Conservation (phyloP, 345 rosid genomes). For the Murraya koenigii region DNA sequence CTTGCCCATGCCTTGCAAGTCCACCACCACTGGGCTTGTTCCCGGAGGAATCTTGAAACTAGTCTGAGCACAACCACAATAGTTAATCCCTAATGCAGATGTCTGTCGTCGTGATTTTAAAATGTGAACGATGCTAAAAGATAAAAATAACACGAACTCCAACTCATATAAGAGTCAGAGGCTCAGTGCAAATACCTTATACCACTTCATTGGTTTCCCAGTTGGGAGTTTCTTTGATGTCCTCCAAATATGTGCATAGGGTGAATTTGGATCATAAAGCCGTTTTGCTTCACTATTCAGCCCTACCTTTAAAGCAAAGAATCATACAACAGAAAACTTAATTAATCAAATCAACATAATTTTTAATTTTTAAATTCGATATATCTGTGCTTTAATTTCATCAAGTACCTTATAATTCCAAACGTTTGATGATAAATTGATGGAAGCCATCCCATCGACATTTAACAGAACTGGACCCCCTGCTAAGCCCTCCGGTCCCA, state of each 20-base stretch:
- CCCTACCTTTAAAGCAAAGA: slow-evolving; percentile 8
- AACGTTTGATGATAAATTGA: slow-evolving; percentile 14
- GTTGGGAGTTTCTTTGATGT: neutral
- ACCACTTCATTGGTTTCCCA: slow-evolving; percentile 42
- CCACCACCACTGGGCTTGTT: slow-evolving; percentile 37
- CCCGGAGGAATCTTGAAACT: slow-evolving; percentile 37
- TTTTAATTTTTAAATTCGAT: no score
- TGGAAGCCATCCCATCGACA: neutral
- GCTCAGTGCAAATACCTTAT: slow-evolving; percentile 23
- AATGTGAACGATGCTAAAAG: no score
- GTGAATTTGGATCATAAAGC: slow-evolving; percentile 9
- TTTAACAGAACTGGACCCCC: slow-evolving; percentile 32
- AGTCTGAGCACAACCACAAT: slow-evolving; percentile 17
- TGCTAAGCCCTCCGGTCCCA: slow-evolving; percentile 18
- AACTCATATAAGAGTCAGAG: no score
- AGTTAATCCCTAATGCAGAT: no score
- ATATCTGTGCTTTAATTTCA: neutral
- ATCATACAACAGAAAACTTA: neutral
- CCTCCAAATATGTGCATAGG: neutral
- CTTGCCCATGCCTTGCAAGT: slow-evolving; percentile 47
- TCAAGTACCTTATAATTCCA: slow-evolving; percentile 24
- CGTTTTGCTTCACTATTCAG: slow-evolving; percentile 27
- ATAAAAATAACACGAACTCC: no score
- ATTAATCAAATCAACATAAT: neutral
- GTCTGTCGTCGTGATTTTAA: no score